These are phyloP conservation scores for Onygenales sp. DNA, from an alignment of 2,329 filamentous ascomycete species.

Conservation along the genomic window DNA sequence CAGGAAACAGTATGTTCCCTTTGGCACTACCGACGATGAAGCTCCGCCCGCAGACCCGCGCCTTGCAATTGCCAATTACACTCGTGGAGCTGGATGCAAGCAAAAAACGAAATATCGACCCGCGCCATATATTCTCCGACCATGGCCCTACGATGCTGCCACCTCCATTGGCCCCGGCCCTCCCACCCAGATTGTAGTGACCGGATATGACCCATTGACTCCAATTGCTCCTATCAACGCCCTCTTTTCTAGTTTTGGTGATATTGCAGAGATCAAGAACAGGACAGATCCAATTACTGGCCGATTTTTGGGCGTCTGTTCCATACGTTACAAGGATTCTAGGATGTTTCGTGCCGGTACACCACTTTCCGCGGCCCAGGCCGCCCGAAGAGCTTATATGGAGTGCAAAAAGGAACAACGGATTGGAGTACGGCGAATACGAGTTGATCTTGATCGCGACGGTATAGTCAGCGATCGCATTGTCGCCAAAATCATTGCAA, in stretches of 20 bases:
- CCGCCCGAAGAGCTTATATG: constrained; percentile 67
- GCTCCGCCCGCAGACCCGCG: constrained; percentile 68
- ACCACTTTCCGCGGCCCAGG: constrained; percentile 61
- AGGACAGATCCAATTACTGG: constrained; percentile 93
- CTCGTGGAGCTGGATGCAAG: constrained; percentile 52
- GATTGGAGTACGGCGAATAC: constrained; percentile 67
- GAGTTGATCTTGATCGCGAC: constrained; percentile 82
- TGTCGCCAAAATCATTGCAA: constrained; percentile 64
- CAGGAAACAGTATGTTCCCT: constrained; percentile 45
- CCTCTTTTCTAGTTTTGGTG: constrained; percentile 71
- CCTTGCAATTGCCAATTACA: constrained; percentile 56
- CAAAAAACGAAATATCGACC: constrained; percentile 60
- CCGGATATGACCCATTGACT: constrained; percentile 88
- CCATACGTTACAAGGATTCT: constrained; percentile 77
- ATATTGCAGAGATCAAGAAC: constrained; percentile 84
- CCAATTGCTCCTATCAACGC: constrained; percentile 67
- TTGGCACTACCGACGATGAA: constrained; percentile 59
- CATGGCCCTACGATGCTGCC: constrained; percentile 70
- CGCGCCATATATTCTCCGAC: constrained; percentile 69
- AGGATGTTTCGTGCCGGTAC: constrained; percentile 41
- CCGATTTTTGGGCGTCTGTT: constrained; percentile 86
- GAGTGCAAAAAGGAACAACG: constrained; percentile 67
- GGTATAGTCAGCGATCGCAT: constrained; percentile 71
- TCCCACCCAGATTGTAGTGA: constrained; percentile 82
- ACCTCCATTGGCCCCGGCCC: constrained; percentile 84